Base-by-base conservation (phyloP, 805 yeast species). In the Cyberlindnera sargentensis region DNA sequence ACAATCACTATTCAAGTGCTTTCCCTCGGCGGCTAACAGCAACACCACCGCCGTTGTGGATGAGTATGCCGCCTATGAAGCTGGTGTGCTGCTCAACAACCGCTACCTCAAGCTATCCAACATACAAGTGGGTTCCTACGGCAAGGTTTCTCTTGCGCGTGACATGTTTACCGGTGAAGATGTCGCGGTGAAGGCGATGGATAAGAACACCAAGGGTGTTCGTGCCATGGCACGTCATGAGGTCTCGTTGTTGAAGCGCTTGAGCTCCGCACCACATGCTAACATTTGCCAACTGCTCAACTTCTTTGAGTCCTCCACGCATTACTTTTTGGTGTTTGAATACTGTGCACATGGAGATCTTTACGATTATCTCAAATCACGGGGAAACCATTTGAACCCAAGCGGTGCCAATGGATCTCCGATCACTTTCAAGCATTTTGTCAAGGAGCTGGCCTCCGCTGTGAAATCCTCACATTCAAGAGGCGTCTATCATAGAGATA, bases 401-500 rank as follows among this genome's bases (percentile, higher is more conserved):
- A 37, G 43, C 24, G 39, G 43, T 31, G 38, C 40, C n/a, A 46
- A 46, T 36, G 49, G 49, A 28, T 37, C 51, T 11, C 43, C 53
- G 10, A 23, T 44, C 34, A 2, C 67, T 57, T 51, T 67, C 58
- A 52, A 68, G 62, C 48, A 57, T 49, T 49, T 65, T 68, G 57
- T 77, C 32, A 64, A 64, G 41, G 84, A 82, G 58, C 52, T 83
- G 42, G 62, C 65, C 44, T 62, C 65, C 33, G 85, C 82, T 7
- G 62, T 84, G 27, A 52, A 61, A 10, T 76, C 65, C 52, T 68
- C 82, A 4, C 91, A 84, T 55, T 60, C 72, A 4, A 61, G 65
- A 35, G 82, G 82, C 1, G 69, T 82, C 10, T 81, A 75, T 49
- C 90, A 82, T 59, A 67, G 90, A 39, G 90, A 82, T 56, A 72